Conservation (phyloP, 176 grass and related monocot genomes). For the Otatea glauca region DNA sequence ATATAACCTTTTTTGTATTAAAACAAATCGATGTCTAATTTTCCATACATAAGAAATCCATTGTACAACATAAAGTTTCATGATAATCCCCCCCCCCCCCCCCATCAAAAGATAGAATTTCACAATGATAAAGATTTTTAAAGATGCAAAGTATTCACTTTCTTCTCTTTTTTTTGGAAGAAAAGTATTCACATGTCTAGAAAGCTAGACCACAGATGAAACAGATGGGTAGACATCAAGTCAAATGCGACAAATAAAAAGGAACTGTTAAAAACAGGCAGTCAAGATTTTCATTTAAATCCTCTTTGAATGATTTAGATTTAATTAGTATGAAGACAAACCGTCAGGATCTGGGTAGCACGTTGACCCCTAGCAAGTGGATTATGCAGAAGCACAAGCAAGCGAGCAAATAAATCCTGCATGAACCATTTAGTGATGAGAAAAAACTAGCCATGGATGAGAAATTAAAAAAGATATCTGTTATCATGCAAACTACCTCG, state of each 20-base stretch:
- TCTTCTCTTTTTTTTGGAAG: neutral
- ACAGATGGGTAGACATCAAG: slow-evolving; percentile 34
- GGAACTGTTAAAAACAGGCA: neutral
- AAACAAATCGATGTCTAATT: slow-evolving; percentile 4
- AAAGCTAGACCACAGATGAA: slow-evolving; percentile 18
- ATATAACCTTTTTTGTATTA: slow-evolving; percentile 21
- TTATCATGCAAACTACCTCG: slow-evolving; percentile 64
- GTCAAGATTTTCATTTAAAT: slow-evolving; percentile 14
- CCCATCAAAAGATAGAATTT: slow-evolving; percentile 26
- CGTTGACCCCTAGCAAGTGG: slow-evolving; percentile 90
- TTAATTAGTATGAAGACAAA: slow-evolving; percentile 56
- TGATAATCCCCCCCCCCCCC: slow-evolving; percentile 25
- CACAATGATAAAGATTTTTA: slow-evolving; percentile 9
- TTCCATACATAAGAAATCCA: slow-evolving; percentile 15
- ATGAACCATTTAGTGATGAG: slow-evolving; percentile 33
- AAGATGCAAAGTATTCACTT: slow-evolving; percentile 10
- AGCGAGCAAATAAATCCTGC: slow-evolving; percentile 96
- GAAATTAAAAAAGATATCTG: slow-evolving; percentile 43
- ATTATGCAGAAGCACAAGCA: slow-evolving; percentile 93
- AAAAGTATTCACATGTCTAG: neutral
- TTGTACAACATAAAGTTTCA: neutral
- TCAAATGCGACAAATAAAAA: slow-evolving; percentile 16
- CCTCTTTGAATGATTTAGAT: slow-evolving; percentile 6
- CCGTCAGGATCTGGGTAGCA: slow-evolving; percentile 85
- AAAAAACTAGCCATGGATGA: slow-evolving; percentile 44